Evolutionary conservation across 2,329 filamentous ascomycete species (phyloP).

Genomic region (Apiospora rasikravindrae): DNA sequence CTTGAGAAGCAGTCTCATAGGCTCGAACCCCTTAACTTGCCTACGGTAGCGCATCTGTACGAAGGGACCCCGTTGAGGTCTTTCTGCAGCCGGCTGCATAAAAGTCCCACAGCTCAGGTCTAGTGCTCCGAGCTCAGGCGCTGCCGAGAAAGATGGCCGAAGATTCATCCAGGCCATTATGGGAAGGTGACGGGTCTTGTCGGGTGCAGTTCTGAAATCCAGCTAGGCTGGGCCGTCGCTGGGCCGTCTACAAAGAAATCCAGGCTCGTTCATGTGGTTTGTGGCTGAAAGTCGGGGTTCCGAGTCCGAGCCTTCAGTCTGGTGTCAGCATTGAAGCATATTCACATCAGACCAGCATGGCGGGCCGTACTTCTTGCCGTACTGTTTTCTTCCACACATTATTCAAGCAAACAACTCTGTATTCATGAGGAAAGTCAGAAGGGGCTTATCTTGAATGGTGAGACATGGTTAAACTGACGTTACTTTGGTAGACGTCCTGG

Average conservation of each 20-base stretch:
- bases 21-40: background rate
- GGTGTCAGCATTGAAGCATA: background rate
- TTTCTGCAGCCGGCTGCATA: conserved; percentile 7
- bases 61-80: conserved; percentile 3
- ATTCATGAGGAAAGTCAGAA: background rate
- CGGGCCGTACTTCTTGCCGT: background rate
- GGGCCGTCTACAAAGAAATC: background rate
- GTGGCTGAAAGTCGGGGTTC: background rate
- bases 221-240: background rate
- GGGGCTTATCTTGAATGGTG: background rate
- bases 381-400: background rate
- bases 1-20: background rate
- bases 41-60: conserved; percentile 8
- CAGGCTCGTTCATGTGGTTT: background rate
- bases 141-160: background rate
- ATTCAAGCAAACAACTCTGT: background rate
- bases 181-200: background rate
- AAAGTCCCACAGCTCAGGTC: background rate
- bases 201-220: background rate
- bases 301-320: background rate
- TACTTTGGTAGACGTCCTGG: background rate
- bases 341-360: background rate
- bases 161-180: background rate
- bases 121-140: background rate
- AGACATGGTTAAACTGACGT: background rate